phyloP scores from a whole-genome alignment of 2,329 filamentous ascomycete genomes.

The Diaporthe citrichinensis region DNA sequence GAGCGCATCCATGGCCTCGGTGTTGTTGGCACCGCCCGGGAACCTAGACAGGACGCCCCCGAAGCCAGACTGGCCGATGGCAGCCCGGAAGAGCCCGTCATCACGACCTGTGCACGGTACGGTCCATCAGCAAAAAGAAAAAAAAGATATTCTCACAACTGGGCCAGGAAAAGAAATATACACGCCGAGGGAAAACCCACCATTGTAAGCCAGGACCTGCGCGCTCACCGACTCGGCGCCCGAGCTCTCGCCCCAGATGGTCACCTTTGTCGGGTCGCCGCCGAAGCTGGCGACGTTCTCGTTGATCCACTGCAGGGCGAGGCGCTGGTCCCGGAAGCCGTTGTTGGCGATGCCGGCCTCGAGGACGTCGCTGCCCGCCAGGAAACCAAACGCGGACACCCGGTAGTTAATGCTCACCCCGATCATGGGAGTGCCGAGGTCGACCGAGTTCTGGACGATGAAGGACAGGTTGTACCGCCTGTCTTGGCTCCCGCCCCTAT shows the following conservation, averaged over 20 bases:
- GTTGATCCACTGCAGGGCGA: conserved; percentile 63
- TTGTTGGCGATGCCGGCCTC: conserved; percentile 62
- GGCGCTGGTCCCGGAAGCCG: conserved; percentile 62
- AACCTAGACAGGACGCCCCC: conserved; percentile 50
- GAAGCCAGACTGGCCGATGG: conserved; percentile 65
- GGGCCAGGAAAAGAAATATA: not conserved
- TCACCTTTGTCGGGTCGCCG: conserved; percentile 61
- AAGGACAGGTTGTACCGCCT: conserved; percentile 73
- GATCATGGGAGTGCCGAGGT: conserved; percentile 62
- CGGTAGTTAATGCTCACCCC: conserved; percentile 65
- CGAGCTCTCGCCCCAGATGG: conserved; percentile 66
- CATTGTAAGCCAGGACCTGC: conserved; percentile 64
- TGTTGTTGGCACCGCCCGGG: conserved; percentile 51
- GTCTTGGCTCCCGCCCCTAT: conserved; percentile 53
- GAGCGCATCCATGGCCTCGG: conserved; percentile 46
- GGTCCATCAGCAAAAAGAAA: not conserved
- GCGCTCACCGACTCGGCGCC: conserved; percentile 61
- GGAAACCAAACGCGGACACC: conserved; percentile 62
- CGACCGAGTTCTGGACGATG: conserved; percentile 64
- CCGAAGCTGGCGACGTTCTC: conserved; percentile 62
- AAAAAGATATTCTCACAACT: not conserved
- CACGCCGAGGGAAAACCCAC: conserved; percentile 42
- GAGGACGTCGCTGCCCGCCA: conserved; percentile 57
- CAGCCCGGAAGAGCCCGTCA: conserved; percentile 65
- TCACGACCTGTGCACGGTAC: conserved; percentile 51